These are phyloP conservation scores for Aspergillus sclerotialis DNA, from an alignment of 2,329 filamentous ascomycete genomes.

Conservation along the genomic window DNA sequence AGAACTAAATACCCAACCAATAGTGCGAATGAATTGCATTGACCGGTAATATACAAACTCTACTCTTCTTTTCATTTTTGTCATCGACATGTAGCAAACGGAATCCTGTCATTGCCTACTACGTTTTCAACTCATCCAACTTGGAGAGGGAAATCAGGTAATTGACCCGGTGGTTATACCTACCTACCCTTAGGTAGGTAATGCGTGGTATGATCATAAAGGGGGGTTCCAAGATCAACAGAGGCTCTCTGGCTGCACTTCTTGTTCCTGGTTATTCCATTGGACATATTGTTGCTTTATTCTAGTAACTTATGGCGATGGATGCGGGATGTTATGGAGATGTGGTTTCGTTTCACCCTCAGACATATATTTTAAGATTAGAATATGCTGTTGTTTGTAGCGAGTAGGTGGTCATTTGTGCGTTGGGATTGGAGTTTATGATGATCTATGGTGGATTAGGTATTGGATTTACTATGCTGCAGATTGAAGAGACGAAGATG, in stretches of 20 bases:
- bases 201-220: constrained; percentile 12
- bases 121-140: not conserved
- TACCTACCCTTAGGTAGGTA: not conserved
- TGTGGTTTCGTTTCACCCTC: constrained; percentile 34
- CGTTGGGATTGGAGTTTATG: too few relatives aligned
- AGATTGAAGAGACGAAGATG: too few relatives aligned
- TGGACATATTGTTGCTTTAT: constrained; percentile 14
- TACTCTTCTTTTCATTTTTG: not conserved
- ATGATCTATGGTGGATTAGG: too few relatives aligned
- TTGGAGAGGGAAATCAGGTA: too few relatives aligned
- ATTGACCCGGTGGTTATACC: constrained; percentile 8
- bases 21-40: not conserved
- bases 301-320: constrained; percentile 15
- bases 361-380: too few relatives aligned
- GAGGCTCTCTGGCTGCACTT: constrained; percentile 33
- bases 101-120: not conserved
- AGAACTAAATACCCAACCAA: constrained; percentile 2
- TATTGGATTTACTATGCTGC: too few relatives aligned
- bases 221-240: constrained; percentile 23
- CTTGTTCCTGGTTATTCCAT: constrained; percentile 5
- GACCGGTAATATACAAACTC: constrained; percentile 5
- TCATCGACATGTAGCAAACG: constrained; percentile 1
- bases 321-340: constrained; percentile 13
- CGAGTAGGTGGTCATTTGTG: too few relatives aligned
- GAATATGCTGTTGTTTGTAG: too few relatives aligned